Evolutionary conservation across 805 yeast genomes (phyloP).

Genomic region (Dipodascopsis uninucleata): DNA sequence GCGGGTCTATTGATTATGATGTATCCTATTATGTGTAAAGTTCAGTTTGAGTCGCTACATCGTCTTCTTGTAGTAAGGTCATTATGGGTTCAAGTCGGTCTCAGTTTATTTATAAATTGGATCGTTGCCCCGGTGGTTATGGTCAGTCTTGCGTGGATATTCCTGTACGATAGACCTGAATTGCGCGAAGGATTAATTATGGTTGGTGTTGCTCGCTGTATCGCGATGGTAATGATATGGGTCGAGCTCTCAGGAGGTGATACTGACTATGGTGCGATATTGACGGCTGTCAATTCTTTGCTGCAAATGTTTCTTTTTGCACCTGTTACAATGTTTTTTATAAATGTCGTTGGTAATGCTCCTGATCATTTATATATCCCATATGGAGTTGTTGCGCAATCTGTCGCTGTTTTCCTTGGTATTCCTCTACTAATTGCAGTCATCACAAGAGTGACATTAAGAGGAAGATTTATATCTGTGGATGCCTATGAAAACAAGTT

Average conservation of each 20-base stretch:
- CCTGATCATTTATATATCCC: constrained; percentile 28
- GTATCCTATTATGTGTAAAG: constrained; percentile 55
- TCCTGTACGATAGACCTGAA: constrained; percentile 46
- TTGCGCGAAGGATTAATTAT: constrained; percentile 54
- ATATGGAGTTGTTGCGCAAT: constrained; percentile 45
- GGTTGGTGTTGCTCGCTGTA: constrained; percentile 58
- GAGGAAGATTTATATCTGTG: constrained; percentile 27
- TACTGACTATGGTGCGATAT: constrained; percentile 46
- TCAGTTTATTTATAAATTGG: constrained; percentile 53
- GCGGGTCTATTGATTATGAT: constrained; percentile 54
- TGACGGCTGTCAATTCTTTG: constrained; percentile 51
- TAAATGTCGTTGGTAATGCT: constrained; percentile 42
- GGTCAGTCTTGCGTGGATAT: constrained; percentile 55
- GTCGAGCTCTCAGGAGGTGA: constrained; percentile 54
- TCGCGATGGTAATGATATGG: constrained; percentile 61
- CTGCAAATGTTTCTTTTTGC: constrained; percentile 52
- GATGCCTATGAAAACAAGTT: constrained; percentile 38
- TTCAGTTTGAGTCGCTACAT: constrained; percentile 48
- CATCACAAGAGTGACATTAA: constrained; percentile 41
- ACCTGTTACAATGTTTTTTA: constrained; percentile 48
- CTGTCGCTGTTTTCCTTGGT: constrained; percentile 53
- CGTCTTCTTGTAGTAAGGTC: constrained; percentile 30
- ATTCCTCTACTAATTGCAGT: constrained; percentile 50
- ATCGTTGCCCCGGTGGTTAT: constrained; percentile 53
- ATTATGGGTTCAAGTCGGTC: constrained; percentile 35